Evolutionary conservation across 257 asterid genomes (phyloP).

Genomic region (Rehmannia glutinosa): DNA sequence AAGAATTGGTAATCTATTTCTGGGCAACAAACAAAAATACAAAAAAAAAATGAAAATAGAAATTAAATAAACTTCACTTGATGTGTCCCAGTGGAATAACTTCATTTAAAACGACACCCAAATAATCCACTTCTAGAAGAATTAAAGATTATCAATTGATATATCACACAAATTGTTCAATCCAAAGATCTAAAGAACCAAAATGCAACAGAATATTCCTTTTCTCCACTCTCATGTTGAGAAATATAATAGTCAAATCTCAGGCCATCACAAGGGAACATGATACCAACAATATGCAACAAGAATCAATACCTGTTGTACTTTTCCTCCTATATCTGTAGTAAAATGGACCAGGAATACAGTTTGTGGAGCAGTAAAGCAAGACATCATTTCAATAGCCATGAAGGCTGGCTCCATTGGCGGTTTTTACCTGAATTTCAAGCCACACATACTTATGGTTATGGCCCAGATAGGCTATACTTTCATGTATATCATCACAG

Average conservation of each 20-base stretch:
- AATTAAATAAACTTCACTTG: no score
- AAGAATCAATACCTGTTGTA: slow-evolving; percentile 29
- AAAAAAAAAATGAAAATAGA: no score
- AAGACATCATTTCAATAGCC: not conserved
- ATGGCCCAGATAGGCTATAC: slow-evolving; percentile 52
- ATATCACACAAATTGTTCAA: no score
- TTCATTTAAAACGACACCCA: not conserved
- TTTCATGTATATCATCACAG: slow-evolving; percentile 56
- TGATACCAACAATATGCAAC: slow-evolving; percentile 33
- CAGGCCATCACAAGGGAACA: slow-evolving; percentile 19
- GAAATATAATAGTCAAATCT: not conserved
- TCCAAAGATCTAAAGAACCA: no score
- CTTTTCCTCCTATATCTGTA: slow-evolving; percentile 13
- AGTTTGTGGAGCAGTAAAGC: not conserved
- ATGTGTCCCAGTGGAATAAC: no score
- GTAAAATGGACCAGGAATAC: not conserved
- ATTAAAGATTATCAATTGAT: no score
- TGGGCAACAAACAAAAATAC: not conserved
- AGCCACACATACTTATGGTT: slow-evolving; percentile 71
- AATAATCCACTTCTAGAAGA: not conserved
- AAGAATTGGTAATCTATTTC: no score
- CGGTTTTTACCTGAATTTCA: slow-evolving; percentile 28
- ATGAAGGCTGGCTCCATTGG: slow-evolving; percentile 1
- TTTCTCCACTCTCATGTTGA: not conserved
- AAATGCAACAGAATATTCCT: slow-evolving; percentile 1